These are phyloP conservation scores for Puccinia novopanici DNA, from an alignment of 1,284 basidiomycete species.

Conservation along the genomic window DNA sequence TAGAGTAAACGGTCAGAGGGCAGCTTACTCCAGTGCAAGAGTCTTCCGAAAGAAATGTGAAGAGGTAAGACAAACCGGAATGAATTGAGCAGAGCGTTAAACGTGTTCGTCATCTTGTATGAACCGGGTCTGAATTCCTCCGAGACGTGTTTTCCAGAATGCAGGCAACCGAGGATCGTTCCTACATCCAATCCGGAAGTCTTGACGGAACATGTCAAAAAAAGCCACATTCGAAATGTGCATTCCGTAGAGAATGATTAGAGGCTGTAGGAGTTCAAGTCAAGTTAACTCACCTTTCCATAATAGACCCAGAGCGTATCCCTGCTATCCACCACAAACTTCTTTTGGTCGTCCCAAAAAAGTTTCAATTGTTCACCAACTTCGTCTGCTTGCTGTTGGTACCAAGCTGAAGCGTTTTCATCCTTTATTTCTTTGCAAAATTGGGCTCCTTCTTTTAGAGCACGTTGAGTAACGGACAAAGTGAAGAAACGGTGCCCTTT, in stretches of 20 bases:
- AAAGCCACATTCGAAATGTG: not conserved
- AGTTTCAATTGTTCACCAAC: constrained; percentile 51
- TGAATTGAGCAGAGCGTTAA: constrained; percentile 24
- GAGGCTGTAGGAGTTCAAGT: not conserved
- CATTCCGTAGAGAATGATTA: not conserved
- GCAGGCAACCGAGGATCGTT: constrained; percentile 39
- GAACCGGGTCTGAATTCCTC: constrained; percentile 11
- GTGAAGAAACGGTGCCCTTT: constrained; percentile 55
- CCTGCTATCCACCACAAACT: constrained; percentile 1
- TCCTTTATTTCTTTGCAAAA: constrained; percentile 55
- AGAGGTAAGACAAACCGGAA: constrained; percentile 16
- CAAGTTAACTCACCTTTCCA: constrained; percentile 20
- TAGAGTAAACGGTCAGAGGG: not conserved
- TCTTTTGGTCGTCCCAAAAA: constrained; percentile 52
- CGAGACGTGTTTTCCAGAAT: constrained; percentile 19
- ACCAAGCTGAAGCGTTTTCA: constrained; percentile 52
- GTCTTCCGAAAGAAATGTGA: not conserved
- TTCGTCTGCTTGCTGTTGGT: constrained; percentile 30
- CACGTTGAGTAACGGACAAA: constrained; percentile 54
- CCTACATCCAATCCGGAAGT: constrained; percentile 41
- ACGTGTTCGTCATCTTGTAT: constrained; percentile 23
- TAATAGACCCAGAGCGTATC: constrained; percentile 30
- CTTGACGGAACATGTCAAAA: not conserved
- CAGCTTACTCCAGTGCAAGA: not conserved
- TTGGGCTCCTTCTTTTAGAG: constrained; percentile 54